Evolutionary conservation across 257 asterid genomes (phyloP).

Genomic region (Fraxinus anomala): DNA sequence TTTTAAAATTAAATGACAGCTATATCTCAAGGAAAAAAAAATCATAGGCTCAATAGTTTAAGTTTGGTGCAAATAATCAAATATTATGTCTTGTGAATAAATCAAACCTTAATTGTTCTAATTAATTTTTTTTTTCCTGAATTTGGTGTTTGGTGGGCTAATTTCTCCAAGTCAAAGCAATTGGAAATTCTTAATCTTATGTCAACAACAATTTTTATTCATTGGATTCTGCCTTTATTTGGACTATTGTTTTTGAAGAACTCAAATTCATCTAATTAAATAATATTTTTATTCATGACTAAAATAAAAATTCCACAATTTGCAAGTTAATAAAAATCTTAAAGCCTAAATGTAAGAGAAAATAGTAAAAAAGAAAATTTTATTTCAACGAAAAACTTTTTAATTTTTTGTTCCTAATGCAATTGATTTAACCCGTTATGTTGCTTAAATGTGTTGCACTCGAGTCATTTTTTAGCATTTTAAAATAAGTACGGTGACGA

Average conservation of each 20-base stretch:
- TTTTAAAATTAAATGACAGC: neutral
- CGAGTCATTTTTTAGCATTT: too few relatives aligned
- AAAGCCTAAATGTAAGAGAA: neutral
- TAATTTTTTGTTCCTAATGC: neutral
- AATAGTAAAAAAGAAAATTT: neutral
- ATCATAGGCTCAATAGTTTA: neutral
- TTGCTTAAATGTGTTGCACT: too few relatives aligned
- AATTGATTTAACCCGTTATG: neutral
- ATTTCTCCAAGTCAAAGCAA: constrained; percentile 18
- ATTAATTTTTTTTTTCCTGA: neutral
- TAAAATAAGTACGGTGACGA: too few relatives aligned
- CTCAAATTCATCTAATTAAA: constrained; percentile 25
- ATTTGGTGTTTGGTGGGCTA: constrained; percentile 27
- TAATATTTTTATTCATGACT: constrained; percentile 14
- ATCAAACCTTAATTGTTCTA: constrained; percentile 18
- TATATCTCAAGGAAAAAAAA: neutral
- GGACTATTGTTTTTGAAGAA: constrained; percentile 36
- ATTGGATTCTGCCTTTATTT: constrained; percentile 39
- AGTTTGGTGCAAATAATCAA: constrained; percentile 16
- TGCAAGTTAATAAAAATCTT: neutral
- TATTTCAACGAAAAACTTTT: neutral
- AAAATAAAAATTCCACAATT: neutral
- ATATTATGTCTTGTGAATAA: constrained; percentile 20
- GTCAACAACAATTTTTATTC: constrained; percentile 29
- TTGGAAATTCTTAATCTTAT: constrained; percentile 16